Conservation (phyloP, 1,139 yeast species). For the Blastobotrys illinoisensis region DNA sequence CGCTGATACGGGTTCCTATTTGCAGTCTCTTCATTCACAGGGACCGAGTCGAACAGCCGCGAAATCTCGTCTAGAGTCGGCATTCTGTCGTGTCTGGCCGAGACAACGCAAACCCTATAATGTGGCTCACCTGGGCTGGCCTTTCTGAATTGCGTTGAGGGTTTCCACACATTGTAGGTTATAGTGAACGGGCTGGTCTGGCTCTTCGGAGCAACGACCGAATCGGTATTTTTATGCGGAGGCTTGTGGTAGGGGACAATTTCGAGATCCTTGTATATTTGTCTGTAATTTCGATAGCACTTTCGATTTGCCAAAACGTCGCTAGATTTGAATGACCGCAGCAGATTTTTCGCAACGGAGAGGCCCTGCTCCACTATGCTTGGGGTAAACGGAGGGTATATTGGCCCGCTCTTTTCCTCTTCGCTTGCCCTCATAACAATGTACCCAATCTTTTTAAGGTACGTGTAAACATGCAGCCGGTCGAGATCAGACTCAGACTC, state of each 20-base stretch:
- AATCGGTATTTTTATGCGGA: conserved; percentile 13
- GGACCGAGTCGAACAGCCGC: conserved; percentile 29
- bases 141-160: conserved; percentile 62
- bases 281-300: conserved; percentile 8
- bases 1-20: conserved; percentile 31
- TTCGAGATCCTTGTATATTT: conserved; percentile 20
- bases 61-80: conserved; percentile 44
- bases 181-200: conserved; percentile 21
- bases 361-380: background rate
- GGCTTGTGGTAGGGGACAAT: conserved; percentile 20
- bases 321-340: background rate
- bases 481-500: conserved; percentile 45
- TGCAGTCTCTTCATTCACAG: conserved; percentile 22
- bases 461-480: conserved; percentile 62
- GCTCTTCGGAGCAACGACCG: background rate
- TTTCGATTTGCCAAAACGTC: background rate
- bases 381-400: background rate
- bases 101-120: conserved; percentile 60
- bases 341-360: background rate
- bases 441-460: conserved; percentile 76
- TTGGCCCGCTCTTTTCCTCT: background rate
- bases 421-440: conserved; percentile 43
- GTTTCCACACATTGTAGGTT: conserved; percentile 79
- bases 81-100: conserved; percentile 45
- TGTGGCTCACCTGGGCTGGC: conserved; percentile 68